A percentile compares a stretch with the other conserved stretches of the same genome.
These are phyloP conservation scores for Apiospora phragmitis DNA, from an alignment of 2,329 filamentous ascomycete species.

Conservation along the genomic window DNA sequence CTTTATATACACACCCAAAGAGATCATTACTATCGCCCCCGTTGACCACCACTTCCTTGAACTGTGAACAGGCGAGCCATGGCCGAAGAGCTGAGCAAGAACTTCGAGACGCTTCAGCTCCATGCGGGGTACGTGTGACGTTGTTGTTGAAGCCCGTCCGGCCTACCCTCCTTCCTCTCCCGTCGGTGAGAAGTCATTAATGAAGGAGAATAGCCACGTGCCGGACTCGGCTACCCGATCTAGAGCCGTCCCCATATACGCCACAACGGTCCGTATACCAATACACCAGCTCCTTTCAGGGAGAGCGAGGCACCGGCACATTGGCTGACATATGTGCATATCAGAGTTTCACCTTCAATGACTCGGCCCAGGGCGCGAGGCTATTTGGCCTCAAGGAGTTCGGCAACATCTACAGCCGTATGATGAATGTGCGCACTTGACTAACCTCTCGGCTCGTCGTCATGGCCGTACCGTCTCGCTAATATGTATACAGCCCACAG, in stretches of 20 bases:
- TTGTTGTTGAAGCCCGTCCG: slow-evolving; percentile 5
- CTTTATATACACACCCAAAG: not conserved
- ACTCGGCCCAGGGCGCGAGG: slow-evolving; percentile 91
- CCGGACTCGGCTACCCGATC: slow-evolving; percentile 82
- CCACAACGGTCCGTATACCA: slow-evolving; percentile 62
- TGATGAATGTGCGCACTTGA: slow-evolving; percentile 72
- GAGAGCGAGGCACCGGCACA: not conserved
- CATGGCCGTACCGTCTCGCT: not conserved
- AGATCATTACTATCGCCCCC: not conserved
- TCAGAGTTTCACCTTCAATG: slow-evolving; percentile 89
- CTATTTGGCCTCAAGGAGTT: slow-evolving; percentile 96
- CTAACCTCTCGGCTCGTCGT: slow-evolving; percentile 28
- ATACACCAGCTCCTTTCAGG: not conserved
- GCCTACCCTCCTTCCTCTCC: slow-evolving; percentile 9
- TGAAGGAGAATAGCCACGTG: slow-evolving; percentile 60
- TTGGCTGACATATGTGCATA: slow-evolving; percentile 15
- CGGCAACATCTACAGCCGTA: slow-evolving; percentile 96
- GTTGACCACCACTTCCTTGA: not conserved
- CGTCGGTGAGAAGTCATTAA: not conserved
- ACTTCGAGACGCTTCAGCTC: slow-evolving; percentile 84
- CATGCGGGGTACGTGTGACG: slow-evolving; percentile 69
- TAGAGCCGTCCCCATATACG: slow-evolving; percentile 93
- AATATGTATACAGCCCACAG: slow-evolving; percentile 66
- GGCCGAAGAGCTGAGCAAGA: slow-evolving; percentile 51
- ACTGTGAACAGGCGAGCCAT: slow-evolving; percentile 30